Conservation (phyloP, 148 eudicot species). For the Cornus kousa region DNA sequence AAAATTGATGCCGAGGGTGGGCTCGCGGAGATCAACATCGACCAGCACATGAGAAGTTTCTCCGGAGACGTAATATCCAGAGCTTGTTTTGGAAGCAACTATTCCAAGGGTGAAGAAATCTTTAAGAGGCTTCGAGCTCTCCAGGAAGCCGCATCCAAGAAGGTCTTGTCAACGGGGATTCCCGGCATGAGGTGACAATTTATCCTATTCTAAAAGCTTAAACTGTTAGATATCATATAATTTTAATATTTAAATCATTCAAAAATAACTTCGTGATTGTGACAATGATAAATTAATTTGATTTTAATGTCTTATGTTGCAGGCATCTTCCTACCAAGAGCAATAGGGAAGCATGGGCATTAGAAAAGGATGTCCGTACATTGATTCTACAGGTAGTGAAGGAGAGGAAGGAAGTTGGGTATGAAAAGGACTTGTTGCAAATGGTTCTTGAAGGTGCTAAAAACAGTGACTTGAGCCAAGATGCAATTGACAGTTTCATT, state of each 20-base stretch:
- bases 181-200: neutral
- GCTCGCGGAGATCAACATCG: neutral
- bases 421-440: conserved; percentile 2
- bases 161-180: neutral
- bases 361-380: neutral
- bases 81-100: conserved; percentile 1
- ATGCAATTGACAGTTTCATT: neutral
- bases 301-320: neutral
- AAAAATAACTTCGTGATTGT: no score
- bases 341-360: neutral
- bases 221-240: no score
- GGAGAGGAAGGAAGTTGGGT: neutral
- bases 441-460: conserved; percentile 2
- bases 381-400: neutral
- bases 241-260: no score
- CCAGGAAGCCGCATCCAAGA: neutral
- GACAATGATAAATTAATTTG: no score
- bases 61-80: neutral
- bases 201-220: no score
- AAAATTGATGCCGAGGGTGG: neutral
- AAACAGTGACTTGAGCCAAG: neutral
- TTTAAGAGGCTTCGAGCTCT: neutral
- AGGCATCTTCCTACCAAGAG: neutral
- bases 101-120: neutral
- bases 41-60: neutral